Evolutionary conservation across 768 basidiomycete species (phyloP), one percentile per base, ranked within the genome.

Genomic region (Boletus edulis): DNA sequence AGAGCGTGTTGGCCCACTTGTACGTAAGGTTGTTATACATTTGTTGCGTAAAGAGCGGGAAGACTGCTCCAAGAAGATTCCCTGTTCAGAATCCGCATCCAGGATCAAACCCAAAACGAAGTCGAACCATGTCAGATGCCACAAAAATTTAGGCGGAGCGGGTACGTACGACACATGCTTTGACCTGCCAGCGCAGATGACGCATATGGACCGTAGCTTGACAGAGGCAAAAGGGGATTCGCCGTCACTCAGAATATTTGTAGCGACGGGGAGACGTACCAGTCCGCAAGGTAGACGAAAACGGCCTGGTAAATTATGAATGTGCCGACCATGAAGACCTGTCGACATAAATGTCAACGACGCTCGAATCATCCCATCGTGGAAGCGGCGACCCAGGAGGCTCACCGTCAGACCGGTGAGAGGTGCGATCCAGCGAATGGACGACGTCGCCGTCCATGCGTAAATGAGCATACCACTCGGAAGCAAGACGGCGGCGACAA

Each of bases 141-240:
- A 34, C 2, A n/a, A 22, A 38, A 35, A 14, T 31, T 22, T 24
- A 18, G 17, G 24, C 34, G 27, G 52, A 47, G 47, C 18, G 8
- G 46, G 52, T 27, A 72, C 80, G 50, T 61, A 78, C 86, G 75
- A 52, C 78, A 76, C 52, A 87, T 72, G 61, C 81, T 83, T 66
- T 87, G 85, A 2, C 81, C 87, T 1, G 87, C 86, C 17, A 87
- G 70, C 12, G 86, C 86, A 0, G 84, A 86, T 0, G 84, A 86
- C 7, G 87, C 86, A 64, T 82, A 87, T 5, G 78, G 78, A 3
- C 81, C 81, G 53, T 83, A 82, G 58, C 82, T 69, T 52, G 54
- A 34, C 29, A 49, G 39, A 18, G 5, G 34, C 15, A 37, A 46
- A 20, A 9, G 7, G 45, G 10, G 41, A 51, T 53, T 45, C 39